A percentile compares a stretch with the other conserved stretches of the same genome.
These are phyloP conservation scores for Tolypocladium tropicale DNA, from an alignment of 2,329 filamentous ascomycete genomes.

Conservation along the genomic window DNA sequence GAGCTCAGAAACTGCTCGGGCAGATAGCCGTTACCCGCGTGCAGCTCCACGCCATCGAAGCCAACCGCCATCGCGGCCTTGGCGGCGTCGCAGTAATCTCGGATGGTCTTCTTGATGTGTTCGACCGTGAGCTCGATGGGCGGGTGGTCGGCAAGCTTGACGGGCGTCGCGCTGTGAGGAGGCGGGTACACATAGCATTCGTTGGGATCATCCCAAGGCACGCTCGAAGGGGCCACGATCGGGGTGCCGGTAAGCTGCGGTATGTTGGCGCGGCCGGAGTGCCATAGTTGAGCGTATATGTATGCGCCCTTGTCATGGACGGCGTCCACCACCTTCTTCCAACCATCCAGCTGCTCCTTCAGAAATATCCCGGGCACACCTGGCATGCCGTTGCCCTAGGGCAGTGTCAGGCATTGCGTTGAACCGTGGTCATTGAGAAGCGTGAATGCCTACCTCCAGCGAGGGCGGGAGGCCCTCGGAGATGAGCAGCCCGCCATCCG, in stretches of 20 bases:
- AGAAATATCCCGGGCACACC: neutral
- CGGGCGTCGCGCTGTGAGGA: neutral
- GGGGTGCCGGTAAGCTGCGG: neutral
- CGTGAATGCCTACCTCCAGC: slow-evolving; percentile 25
- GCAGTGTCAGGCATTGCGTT: too few species aligned
- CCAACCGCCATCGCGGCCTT: neutral
- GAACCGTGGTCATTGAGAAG: too few species aligned
- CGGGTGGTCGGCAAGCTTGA: neutral
- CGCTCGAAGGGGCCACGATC: neutral
- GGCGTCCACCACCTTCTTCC: neutral
- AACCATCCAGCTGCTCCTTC: neutral
- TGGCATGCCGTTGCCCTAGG: neutral
- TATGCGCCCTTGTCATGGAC: neutral
- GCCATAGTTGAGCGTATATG: neutral
- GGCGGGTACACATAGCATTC: neutral
- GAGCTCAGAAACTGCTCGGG: neutral
- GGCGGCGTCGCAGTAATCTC: neutral
- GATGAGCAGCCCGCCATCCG: slow-evolving; percentile 30
- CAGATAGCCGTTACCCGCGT: neutral
- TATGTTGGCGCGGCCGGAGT: neutral
- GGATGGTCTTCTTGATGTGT: neutral
- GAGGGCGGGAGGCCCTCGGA: slow-evolving; percentile 38
- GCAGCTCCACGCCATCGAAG: neutral
- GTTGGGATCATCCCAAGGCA: neutral
- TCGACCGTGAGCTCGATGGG: neutral